Evolutionary conservation across 208 protist genomes (phyloP).

Genomic region (Leishmania tropica): DNA sequence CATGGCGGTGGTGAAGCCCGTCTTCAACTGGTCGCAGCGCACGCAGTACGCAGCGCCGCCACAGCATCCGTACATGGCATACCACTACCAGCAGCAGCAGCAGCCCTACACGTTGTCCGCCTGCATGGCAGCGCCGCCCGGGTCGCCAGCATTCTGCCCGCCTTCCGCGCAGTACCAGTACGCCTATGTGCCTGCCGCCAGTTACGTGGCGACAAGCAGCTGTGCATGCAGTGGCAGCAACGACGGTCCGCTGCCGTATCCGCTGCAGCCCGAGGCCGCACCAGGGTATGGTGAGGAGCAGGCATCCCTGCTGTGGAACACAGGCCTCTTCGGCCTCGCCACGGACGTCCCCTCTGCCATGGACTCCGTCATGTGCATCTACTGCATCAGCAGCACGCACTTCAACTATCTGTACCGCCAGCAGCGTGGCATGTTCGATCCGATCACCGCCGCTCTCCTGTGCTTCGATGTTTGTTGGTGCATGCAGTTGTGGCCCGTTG

Average conservation of each 20-base stretch:
- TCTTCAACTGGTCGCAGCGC: background rate
- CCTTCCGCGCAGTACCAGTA: background rate
- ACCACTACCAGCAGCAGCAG: slow-evolving; percentile 5
- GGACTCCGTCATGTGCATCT: slow-evolving; percentile 27
- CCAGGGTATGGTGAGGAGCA: background rate
- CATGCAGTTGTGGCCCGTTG: background rate
- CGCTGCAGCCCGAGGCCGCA: background rate
- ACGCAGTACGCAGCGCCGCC: background rate
- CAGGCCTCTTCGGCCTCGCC: slow-evolving; percentile 26
- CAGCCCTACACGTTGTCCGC: background rate
- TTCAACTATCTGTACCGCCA: slow-evolving; percentile 32
- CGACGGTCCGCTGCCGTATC: background rate
- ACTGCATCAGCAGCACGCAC: slow-evolving; percentile 34
- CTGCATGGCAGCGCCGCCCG: background rate
- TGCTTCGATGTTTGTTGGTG: slow-evolving; percentile 25
- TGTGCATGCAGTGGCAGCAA: background rate
- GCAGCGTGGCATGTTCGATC: slow-evolving; percentile 15
- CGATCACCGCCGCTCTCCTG: slow-evolving; percentile 20
- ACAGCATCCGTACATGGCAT: background rate
- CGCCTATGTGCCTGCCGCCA: background rate
- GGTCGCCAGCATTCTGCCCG: background rate
- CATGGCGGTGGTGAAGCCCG: background rate
- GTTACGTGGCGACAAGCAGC: background rate
- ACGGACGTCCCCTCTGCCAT: slow-evolving; percentile 21
- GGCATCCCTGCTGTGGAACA: slow-evolving; percentile 17